These are phyloP conservation scores for Hypocrella siamensis DNA, from an alignment of 2,329 filamentous ascomycete genomes.

Conservation along the genomic window DNA sequence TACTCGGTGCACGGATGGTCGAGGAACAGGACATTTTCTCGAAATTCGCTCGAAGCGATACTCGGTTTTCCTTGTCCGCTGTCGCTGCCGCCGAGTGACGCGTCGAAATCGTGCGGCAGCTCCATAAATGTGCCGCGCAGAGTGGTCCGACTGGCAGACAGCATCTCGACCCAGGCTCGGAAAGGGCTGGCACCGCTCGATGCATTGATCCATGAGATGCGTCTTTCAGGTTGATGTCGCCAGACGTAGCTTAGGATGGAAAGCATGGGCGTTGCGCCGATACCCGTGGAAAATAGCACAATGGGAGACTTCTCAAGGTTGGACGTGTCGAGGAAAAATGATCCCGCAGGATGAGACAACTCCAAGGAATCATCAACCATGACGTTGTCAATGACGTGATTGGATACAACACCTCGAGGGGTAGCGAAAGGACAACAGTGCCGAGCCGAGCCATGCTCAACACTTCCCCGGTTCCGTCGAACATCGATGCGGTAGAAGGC, in stretches of 20 bases:
- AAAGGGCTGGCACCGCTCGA: slow-evolving; percentile 37
- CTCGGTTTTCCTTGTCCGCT: slow-evolving; percentile 19
- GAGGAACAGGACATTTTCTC: slow-evolving; percentile 28
- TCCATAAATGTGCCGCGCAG: too few relatives aligned
- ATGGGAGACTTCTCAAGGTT: slow-evolving; percentile 26
- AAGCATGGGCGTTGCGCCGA: slow-evolving; percentile 43
- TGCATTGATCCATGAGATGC: slow-evolving; percentile 44
- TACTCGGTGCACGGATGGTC: slow-evolving; percentile 31
- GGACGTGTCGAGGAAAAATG: slow-evolving; percentile 38
- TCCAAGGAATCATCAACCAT: slow-evolving; percentile 45
- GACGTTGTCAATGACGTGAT: slow-evolving; percentile 48
- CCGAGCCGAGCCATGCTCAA: slow-evolving; percentile 10
- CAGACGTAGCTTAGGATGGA: slow-evolving; percentile 42
- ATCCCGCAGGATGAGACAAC: slow-evolving; percentile 50
- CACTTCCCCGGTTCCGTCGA: slow-evolving; percentile 45
- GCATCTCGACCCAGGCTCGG: slow-evolving; percentile 29
- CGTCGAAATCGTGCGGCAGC: too few relatives aligned
- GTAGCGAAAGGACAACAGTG: slow-evolving; percentile 15
- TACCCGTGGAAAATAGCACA: slow-evolving; percentile 46
- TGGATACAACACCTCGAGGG: slow-evolving; percentile 52
- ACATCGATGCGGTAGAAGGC: slow-evolving; percentile 56
- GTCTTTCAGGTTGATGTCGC: slow-evolving; percentile 26
- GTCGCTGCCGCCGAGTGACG: slow-evolving; percentile 14
- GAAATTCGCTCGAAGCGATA: slow-evolving; percentile 18
- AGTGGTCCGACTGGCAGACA: too few relatives aligned